A percentile compares a stretch with the other conserved stretches of the same genome.
Conservation (phyloP, 1,139 yeast species). For the Magnusiomyces ingens region DNA sequence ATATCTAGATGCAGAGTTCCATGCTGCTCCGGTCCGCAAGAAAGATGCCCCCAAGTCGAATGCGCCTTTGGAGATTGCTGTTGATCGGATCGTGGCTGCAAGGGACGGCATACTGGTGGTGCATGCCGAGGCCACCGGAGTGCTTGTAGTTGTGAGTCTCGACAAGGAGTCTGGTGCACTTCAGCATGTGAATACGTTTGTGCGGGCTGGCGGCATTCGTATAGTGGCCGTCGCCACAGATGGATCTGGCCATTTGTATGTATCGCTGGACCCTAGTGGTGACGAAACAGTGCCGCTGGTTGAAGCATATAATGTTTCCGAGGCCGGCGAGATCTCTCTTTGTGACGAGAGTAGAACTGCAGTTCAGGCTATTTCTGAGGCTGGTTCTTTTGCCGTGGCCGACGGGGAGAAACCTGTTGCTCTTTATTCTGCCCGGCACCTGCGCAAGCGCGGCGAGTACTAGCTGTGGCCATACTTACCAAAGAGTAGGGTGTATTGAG, state of each 20-base stretch:
- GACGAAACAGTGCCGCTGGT: neutral
- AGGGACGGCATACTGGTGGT: no score
- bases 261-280: neutral
- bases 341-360: neutral
- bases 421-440: conserved; percentile 52
- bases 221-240: no score
- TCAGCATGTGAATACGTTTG: no score
- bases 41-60: conserved; percentile 43
- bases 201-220: no score
- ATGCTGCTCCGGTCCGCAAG: conserved; percentile 15
- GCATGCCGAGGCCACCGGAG: no score
- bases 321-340: neutral
- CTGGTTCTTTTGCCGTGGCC: conserved; percentile 21
- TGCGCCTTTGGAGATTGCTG: conserved; percentile 46
- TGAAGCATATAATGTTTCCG: conserved; percentile 2
- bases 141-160: no score
- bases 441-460: conserved; percentile 83
- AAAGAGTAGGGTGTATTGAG: neutral
- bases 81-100: conserved; percentile 53
- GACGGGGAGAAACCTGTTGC: conserved; percentile 42
- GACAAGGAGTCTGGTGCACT: no score
- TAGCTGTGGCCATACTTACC: conserved; percentile 20
- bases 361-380: conserved; percentile 15
- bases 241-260: no score
- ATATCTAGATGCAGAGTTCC: conserved; percentile 20